phyloP scores from a whole-genome alignment of 23 red algal species.

The Gracilaria vermiculophylla region DNA sequence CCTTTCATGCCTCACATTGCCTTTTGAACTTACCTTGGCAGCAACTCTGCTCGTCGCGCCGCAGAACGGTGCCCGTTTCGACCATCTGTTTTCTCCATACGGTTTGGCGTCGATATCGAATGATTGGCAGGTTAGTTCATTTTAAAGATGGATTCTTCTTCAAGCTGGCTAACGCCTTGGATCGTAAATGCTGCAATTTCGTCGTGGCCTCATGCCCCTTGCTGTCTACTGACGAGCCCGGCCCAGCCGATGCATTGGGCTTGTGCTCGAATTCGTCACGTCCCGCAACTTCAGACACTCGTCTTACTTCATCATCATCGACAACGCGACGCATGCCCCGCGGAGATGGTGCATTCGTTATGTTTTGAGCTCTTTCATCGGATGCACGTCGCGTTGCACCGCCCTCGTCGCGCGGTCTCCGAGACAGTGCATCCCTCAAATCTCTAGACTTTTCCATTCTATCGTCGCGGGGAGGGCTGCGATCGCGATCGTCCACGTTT shows the following conservation, averaged over 20 bases:
- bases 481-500: not conserved
- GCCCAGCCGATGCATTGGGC: not conserved
- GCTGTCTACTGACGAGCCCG: conserved; percentile 14
- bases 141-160: conserved; percentile 20
- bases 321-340: not conserved
- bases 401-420: not conserved
- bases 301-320: not conserved
- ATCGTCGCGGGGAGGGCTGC: not conserved
- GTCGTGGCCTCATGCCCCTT: not conserved
- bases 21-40: conserved; percentile 10
- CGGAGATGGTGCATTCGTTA: not conserved
- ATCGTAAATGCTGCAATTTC: conserved; percentile 24
- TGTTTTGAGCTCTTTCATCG: not conserved
- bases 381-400: not conserved
- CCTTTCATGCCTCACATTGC: not conserved
- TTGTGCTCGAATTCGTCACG: not conserved
- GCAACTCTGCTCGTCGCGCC: not conserved
- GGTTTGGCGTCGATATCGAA: not conserved
- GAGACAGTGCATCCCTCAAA: not conserved
- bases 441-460: not conserved
- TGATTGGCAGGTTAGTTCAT: conserved; percentile 15
- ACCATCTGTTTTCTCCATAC: not conserved
- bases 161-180: conserved; percentile 22
- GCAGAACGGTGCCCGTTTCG: not conserved
- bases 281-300: not conserved